A percentile compares a stretch with the other conserved stretches of the same genome.
Conservation (phyloP, 495 filamentous ascomycete species). For the Penicillium subrubescens region DNA sequence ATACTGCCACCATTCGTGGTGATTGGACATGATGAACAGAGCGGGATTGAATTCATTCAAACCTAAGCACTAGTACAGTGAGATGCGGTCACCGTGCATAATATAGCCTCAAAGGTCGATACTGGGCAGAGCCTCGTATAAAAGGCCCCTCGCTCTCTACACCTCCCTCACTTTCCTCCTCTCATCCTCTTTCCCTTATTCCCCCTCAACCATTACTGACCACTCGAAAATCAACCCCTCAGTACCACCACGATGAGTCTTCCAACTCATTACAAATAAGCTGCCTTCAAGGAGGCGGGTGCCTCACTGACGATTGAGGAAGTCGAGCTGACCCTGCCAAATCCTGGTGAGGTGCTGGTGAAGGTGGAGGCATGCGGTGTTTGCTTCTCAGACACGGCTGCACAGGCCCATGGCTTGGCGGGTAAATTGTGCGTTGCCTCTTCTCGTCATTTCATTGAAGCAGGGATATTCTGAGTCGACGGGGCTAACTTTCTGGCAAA, state of each 20-base stretch:
- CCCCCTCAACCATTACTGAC: not conserved
- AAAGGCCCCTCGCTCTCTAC: not conserved
- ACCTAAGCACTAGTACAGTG: not conserved
- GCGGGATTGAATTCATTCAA: not conserved
- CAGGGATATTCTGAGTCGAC: not conserved
- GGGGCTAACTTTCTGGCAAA: not conserved
- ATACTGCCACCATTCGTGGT: not conserved
- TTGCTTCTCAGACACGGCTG: slow-evolving; percentile 48
- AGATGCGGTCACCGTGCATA: not conserved
- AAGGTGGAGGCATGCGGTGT: slow-evolving; percentile 58
- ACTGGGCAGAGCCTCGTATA: not conserved
- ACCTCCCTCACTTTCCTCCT: not conserved
- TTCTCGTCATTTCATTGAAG: not conserved
- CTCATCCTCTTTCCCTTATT: not conserved
- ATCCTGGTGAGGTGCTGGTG: slow-evolving; percentile 47
- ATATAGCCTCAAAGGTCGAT: not conserved
- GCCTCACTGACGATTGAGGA: slow-evolving; percentile 45
- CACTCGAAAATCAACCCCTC: not conserved
- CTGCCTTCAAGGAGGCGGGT: slow-evolving; percentile 42
- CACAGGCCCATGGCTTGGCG: slow-evolving; percentile 38
- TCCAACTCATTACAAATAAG: slow-evolving; percentile 53
- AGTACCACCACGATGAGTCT: slow-evolving; percentile 9
- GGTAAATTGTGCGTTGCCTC: slow-evolving; percentile 39
- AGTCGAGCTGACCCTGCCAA: slow-evolving; percentile 43
- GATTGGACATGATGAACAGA: not conserved